Evolutionary conservation across 192 early-diverging fungal species (phyloP), one percentile per base, ranked within the genome.

Genomic region (Borealophlyctis nickersoniae): DNA sequence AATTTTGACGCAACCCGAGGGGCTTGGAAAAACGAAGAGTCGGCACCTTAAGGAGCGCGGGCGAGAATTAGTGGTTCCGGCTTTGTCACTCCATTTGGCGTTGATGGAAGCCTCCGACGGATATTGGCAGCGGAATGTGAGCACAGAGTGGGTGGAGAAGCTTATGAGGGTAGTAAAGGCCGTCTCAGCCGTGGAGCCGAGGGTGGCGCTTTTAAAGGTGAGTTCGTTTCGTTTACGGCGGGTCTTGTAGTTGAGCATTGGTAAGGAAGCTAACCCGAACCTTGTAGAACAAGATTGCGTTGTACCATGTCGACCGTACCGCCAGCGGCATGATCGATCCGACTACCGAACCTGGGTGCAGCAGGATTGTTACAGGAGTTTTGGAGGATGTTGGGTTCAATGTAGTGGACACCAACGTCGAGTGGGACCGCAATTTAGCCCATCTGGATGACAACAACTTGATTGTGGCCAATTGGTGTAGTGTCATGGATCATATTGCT

Each of bases 271-370:
- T n/a, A n/a, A n/a, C n/a, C n/a, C n/a, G n/a, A n/a, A n/a, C n/a
- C n/a, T n/a, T n/a, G n/a, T 23, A 60, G 34, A 58, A 33, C 51
- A 36, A 67, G 35, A 57, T 73, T 26, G 58, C 51, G 16, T 49
- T 73, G 9, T 66, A 33, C 45, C 65, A 73, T 36, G 29, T 73
- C 23, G 71, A 67, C 34, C 58, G 58, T 14, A 34, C 67, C 9
- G 71, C 71, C 22, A 67, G 59, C 63, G 51, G 59, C 32, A 56
- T 36, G 0, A 49, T 67, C 27, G 71, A 73, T 58, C 71, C 65
- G 32, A 13, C 23, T 5, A 5, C 36, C 26, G 61, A 60, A 29
- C 16, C 49, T 9, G 65, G 30, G 23, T 66, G 64, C 50, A 24
- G 11, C 3, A 28, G 53, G 11, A 61, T 73, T 32, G 57, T 63